Evolutionary conservation across 345 rosid species (phyloP), one percentile per base, ranked within the genome.

Genomic region (Erodium maritimum): DNA sequence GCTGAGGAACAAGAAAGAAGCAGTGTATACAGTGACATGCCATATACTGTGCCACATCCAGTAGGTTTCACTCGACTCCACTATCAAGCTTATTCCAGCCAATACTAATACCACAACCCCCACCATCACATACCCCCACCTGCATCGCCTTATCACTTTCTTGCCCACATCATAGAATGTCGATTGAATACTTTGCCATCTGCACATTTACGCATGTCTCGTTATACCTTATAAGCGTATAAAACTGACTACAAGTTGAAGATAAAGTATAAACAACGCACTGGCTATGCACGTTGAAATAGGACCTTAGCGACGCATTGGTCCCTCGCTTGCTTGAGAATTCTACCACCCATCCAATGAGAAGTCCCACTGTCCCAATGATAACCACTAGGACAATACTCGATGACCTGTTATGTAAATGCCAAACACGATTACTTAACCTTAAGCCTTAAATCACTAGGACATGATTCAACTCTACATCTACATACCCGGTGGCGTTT

Each of bases 41-140:
- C 96, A 91, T 37, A 84, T 51, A 46, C 95, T 86, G 85, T 91
- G 98, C 96, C 96, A 88, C 70, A 91, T 85, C 98, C 98, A 91
- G 83, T 91, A 91, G 77, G 64, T 84, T 72, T 84, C 80, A 63
- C 89, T 91, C 63, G 67, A 73, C 75, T 88, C 96, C 50, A 91
- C 77, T 34, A 77, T 80, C 85, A 90, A 80, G 77, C 96, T 88
- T 66, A 80, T 65, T 45, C 78, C 95, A 25, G 98, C 96, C 80
- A 86, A 71, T 63, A 82, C 64, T 55, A 88, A 67, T 57, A 82
- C 83, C 48, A 60, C 50, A 68, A 80, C 78, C 57, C 96, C 98
- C 2, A 76, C 86, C 0, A 78, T 64, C 10, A 86, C 56, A 67
- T 81, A 83, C 18, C 79, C 87, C 95, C 95, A 93, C 20, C 70